phyloP scores from a whole-genome alignment of 169 alveolate genomes.

The Eimeria sp. region DNA sequence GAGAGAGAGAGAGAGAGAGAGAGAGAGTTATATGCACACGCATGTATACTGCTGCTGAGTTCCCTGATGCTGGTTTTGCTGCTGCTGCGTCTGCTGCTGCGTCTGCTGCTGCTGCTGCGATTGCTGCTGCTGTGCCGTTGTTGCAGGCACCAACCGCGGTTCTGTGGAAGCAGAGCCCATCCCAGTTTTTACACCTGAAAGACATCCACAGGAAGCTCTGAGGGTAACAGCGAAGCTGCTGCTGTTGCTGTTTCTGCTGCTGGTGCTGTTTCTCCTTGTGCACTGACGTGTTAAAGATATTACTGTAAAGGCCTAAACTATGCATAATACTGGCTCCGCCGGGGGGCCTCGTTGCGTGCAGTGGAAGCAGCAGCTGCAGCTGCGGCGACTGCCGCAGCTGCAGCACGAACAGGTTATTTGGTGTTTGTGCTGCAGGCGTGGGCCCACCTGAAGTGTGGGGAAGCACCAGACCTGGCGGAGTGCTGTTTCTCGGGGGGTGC shows the following conservation, averaged over 20 bases:
- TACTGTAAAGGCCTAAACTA: neutral
- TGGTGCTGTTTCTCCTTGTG: neutral
- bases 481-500: slow-evolving; percentile 39
- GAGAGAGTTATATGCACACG: neutral
- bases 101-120: neutral
- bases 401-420: neutral
- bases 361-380: neutral
- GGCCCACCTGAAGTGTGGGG: slow-evolving; percentile 74
- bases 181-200: slow-evolving; percentile 12
- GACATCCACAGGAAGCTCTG: slow-evolving; percentile 46
- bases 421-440: slow-evolving; percentile 73
- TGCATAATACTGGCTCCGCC: neutral
- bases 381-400: slow-evolving; percentile 3
- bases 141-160: neutral
- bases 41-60: neutral
- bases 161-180: neutral
- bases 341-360: neutral
- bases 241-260: slow-evolving; percentile 1
- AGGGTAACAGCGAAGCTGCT: neutral
- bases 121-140: slow-evolving; percentile 7
- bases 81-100: neutral
- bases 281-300: neutral
- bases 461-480: slow-evolving; percentile 74
- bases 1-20: too few relatives aligned
- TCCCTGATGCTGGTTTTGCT: neutral